Conservation (phyloP, 257 asterid species). For the Coffea eugenioides region DNA sequence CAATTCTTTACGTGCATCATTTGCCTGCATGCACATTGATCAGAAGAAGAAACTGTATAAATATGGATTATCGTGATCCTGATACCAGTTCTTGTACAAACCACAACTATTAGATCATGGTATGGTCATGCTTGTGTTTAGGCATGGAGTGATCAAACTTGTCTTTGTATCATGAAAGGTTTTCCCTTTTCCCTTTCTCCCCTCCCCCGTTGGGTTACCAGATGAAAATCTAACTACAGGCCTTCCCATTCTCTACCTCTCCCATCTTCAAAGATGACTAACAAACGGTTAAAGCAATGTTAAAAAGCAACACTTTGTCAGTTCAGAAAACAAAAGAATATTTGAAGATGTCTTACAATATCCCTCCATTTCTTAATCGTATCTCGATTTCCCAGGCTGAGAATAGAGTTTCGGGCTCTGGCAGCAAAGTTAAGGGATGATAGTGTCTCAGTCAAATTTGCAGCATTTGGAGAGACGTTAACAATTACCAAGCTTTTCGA, state of each 20-base stretch:
- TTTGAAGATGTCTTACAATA: conserved; percentile 56
- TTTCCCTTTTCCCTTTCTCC: neutral
- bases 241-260: neutral
- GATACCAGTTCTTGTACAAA: neutral
- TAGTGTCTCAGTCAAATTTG: conserved; percentile 70
- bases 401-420: conserved; percentile 79
- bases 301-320: neutral
- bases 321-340: conserved; percentile 9
- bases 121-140: neutral
- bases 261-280: neutral
- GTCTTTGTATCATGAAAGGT: neutral
- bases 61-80: neutral
- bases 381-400: conserved; percentile 96
- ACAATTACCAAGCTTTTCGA: conserved; percentile 88
- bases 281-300: neutral
- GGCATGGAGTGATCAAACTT: neutral
- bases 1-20: conserved; percentile 88
- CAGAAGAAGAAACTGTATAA: conserved; percentile 3
- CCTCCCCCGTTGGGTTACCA: neutral
- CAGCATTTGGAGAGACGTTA: conserved; percentile 67
- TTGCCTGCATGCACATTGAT: conserved; percentile 55
- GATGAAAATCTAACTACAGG: neutral
- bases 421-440: conserved; percentile 90
- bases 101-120: neutral
- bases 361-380: conserved; percentile 97